A percentile compares a stretch with the other conserved stretches of the same genome.
Conservation (phyloP, 140 eudicot genomes). For the Oenanthe javanica region DNA sequence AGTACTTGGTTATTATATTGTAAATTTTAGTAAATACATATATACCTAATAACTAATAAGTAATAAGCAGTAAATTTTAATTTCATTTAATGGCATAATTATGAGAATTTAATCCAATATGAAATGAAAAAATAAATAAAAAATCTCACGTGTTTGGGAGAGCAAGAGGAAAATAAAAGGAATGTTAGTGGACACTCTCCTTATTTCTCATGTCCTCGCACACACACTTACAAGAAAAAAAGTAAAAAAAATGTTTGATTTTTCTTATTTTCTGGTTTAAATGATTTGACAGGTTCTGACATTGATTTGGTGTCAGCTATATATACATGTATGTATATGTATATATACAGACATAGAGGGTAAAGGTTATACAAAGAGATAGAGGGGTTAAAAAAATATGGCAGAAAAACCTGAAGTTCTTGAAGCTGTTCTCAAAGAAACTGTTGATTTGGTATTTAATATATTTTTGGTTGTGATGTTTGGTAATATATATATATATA, state of each 20-base stretch:
- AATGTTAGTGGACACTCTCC: neutral
- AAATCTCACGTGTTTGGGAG: neutral
- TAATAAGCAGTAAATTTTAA: too few relatives aligned
- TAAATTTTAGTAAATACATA: too few relatives aligned
- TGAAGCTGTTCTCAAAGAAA: conserved; percentile 92
- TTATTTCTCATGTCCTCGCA: neutral
- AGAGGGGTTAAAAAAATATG: conserved; percentile 25
- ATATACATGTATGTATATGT: neutral
- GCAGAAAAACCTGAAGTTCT: conserved; percentile 92
- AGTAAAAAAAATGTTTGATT: neutral
- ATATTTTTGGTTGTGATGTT: conserved; percentile 17
- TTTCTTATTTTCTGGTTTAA: neutral
- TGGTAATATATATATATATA: neutral
- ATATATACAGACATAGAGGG: neutral
- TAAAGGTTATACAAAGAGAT: neutral
- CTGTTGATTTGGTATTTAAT: conserved; percentile 93
- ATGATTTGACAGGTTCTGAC: neutral
- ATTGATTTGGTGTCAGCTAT: neutral
- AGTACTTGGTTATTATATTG: too few relatives aligned
- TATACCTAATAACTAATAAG: too few relatives aligned
- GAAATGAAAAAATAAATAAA: neutral
- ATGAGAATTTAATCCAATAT: too few relatives aligned
- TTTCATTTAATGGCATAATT: too few relatives aligned
- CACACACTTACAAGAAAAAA: neutral
- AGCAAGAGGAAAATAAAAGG: neutral